phyloP scores from a whole-genome alignment of 345 rosid genomes.

The Syzygium aromaticum region DNA sequence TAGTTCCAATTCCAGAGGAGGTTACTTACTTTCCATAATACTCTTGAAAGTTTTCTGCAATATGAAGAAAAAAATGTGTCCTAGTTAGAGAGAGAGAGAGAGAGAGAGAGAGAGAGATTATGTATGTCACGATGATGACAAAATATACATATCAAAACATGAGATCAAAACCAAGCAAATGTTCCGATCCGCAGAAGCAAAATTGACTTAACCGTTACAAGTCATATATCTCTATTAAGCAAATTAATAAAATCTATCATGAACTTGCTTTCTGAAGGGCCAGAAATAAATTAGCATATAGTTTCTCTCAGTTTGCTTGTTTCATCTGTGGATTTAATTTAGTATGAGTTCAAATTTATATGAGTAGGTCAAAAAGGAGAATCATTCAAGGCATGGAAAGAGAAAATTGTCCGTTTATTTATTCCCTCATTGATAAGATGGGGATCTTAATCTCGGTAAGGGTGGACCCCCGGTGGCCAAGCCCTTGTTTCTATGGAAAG shows the following conservation, averaged over 20 bases:
- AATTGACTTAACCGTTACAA: background rate
- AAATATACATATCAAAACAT: background rate
- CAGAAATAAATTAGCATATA: background rate
- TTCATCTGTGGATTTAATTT: background rate
- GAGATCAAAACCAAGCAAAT: background rate
- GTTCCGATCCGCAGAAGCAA: background rate
- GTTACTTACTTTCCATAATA: conserved; percentile 74
- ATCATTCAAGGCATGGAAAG: background rate
- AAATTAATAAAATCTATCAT: too few relatives aligned
- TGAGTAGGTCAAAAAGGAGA: background rate
- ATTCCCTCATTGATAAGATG: background rate
- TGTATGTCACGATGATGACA: background rate
- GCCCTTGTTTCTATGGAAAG: background rate
- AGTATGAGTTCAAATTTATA: background rate
- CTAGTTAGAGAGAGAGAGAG: background rate
- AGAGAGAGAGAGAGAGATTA: background rate
- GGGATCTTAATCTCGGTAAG: background rate
- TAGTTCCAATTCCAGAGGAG: background rate
- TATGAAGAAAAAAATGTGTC: background rate
- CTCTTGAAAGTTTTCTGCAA: conserved; percentile 68
- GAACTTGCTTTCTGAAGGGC: background rate
- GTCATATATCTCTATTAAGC: background rate
- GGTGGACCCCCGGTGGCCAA: background rate
- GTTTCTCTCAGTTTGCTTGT: background rate
- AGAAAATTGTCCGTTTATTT: too few relatives aligned